Conservation (phyloP, 768 basidiomycete genomes). For the Kockovaella imperatae region DNA sequence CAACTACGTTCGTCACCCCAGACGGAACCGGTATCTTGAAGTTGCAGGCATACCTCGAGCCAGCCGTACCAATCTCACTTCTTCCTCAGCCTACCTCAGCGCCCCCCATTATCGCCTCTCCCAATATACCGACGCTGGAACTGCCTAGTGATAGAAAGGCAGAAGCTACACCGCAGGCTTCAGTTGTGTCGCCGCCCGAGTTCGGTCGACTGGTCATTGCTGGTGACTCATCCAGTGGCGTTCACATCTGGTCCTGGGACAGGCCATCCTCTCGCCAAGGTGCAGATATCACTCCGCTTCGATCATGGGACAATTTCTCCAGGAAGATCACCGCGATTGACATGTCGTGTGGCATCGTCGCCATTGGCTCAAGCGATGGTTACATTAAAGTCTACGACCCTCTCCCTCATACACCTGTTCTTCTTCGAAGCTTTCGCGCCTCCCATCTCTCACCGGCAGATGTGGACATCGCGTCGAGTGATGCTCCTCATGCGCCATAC, state of each 20-base stretch:
- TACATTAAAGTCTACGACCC: conserved; percentile 38
- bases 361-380: conserved; percentile 33
- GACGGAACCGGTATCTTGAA: conserved; percentile 8
- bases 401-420: conserved; percentile 16
- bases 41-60: conserved; percentile 9
- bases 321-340: conserved; percentile 31
- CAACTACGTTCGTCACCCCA: conserved; percentile 1
- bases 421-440: conserved; percentile 30
- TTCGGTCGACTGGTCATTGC: conserved; percentile 27
- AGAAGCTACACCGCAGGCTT: no score
- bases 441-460: conserved; percentile 24
- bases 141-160: no score
- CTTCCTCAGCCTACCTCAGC: background rate
- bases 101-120: background rate
- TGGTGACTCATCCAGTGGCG: conserved; percentile 24
- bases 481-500: conserved; percentile 13
- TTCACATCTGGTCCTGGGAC: conserved; percentile 32
- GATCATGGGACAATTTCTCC: conserved; percentile 21
- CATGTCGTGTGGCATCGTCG: conserved; percentile 27
- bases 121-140: background rate
- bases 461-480: conserved; percentile 8
- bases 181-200: no score
- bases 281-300: background rate
- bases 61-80: conserved; percentile 10
- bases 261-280: no score